phyloP scores from a whole-genome alignment of 1,284 basidiomycete species.

The Sparassis latifolia region DNA sequence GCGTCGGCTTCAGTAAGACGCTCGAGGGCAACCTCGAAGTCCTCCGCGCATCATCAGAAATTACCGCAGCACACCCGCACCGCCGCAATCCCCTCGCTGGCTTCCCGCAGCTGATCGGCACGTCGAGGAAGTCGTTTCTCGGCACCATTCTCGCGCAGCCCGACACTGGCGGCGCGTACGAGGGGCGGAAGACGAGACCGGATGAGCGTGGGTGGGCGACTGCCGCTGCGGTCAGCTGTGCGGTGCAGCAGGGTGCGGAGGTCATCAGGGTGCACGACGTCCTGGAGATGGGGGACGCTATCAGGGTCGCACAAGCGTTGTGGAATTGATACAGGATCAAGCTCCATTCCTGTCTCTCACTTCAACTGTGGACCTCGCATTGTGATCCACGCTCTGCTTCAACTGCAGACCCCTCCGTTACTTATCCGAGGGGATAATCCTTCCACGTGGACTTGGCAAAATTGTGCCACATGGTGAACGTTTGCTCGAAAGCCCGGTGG shows the following conservation, averaged over 20 bases:
- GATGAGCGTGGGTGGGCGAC: slow-evolving; percentile 78
- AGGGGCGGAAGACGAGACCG: slow-evolving; percentile 46
- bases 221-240: slow-evolving; percentile 72
- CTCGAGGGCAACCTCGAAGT: slow-evolving; percentile 71
- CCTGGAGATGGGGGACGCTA: slow-evolving; percentile 57
- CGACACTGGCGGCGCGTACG: slow-evolving; percentile 32
- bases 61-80: slow-evolving; percentile 24
- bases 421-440: no score
- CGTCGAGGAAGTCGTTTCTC: slow-evolving; percentile 82
- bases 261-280: slow-evolving; percentile 86
- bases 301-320: slow-evolving; percentile 43
- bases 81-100: slow-evolving; percentile 48
- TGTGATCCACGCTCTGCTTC: no score
- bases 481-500: no score
- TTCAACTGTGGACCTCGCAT: no score
- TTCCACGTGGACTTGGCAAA: no score
- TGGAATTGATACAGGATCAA: slow-evolving; percentile 20
- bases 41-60: slow-evolving; percentile 44
- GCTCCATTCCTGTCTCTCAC: no score
- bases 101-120: slow-evolving; percentile 73
- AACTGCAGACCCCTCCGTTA: no score
- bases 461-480: no score
- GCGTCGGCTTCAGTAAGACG: slow-evolving; percentile 93
- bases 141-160: slow-evolving; percentile 51
- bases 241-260: slow-evolving; percentile 68